Evolutionary conservation across 495 filamentous ascomycete genomes (phyloP).

Genomic region (Tetracladium setigerum): DNA sequence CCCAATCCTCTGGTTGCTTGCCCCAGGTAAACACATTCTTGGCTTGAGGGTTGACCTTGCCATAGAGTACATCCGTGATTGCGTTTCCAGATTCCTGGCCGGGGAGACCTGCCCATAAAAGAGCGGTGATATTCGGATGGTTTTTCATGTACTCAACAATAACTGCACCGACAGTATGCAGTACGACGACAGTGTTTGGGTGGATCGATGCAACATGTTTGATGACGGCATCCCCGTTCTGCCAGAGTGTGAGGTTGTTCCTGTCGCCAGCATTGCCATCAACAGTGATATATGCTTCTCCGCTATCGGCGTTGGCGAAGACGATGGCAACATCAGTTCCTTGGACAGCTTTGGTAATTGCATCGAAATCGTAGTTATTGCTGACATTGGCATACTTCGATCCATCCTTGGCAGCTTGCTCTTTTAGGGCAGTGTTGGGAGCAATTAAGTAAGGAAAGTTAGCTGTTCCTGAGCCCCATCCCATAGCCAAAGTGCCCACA

Average conservation of each 20-base stretch:
- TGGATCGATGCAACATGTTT: conserved; percentile 66
- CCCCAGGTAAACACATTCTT: conserved; percentile 90
- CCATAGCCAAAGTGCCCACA: conserved; percentile 84
- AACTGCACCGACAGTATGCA: conserved; percentile 80
- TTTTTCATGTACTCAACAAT: conserved; percentile 69
- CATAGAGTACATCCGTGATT: conserved; percentile 89
- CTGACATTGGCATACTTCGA: conserved; percentile 65
- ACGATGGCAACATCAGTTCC: conserved; percentile 71
- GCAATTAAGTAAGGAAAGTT: conserved; percentile 91
- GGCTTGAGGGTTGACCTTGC: conserved; percentile 74
- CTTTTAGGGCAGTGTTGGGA: conserved; percentile 78
- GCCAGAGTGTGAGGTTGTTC: conserved; percentile 89
- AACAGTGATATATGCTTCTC: conserved; percentile 78
- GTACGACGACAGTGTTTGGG: conserved; percentile 88
- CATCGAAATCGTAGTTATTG: conserved; percentile 58
- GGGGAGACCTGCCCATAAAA: conserved; percentile 88
- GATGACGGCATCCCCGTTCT: conserved; percentile 71
- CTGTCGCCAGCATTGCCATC: conserved; percentile 86
- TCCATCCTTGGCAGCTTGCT: conserved; percentile 53
- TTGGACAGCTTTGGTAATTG: conserved; percentile 51
- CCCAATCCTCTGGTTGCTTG: conserved; percentile 63
- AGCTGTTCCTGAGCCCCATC: conserved; percentile 85
- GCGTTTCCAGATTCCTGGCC: conserved; percentile 89
- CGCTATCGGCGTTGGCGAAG: conserved; percentile 82
- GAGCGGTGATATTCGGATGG: conserved; percentile 87